Evolutionary conservation across 225 moss, liverwort and hornwort genomes (phyloP), one percentile per base, ranked within the genome.

Genomic region (Asterella californica): DNA sequence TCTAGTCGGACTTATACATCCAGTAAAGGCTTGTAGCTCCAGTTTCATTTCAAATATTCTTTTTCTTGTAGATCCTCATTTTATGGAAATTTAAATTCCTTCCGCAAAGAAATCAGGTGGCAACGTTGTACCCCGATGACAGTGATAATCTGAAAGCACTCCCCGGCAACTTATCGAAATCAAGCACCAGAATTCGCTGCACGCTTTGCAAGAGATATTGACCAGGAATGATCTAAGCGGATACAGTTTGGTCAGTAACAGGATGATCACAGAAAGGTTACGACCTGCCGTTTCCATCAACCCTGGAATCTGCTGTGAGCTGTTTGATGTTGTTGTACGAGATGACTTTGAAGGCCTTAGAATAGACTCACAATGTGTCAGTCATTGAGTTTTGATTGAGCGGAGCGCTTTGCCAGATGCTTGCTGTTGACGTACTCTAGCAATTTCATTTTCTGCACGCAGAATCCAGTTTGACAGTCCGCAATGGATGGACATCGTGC

Each of bases 401-500:
- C 36, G 67, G 6, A 37, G 17, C 67, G 36, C 67, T 10, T 34
- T 37, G 67, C 36, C 17, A 45, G 48, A 48, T 11, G 10, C 36
- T 47, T 47, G 42, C 45, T 46, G 27, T 22, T 49, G 27, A n/a
- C 48, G 12, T 27, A 10, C 4, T 46, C 48, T 2, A 14, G 48
- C 47, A 48, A 72, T 49, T 72, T 72, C 47, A 46, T 5, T 72
- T 47, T 49, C 6, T 19, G 15, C 32, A n/a, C 38, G 76, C 76
- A 77, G 76, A 37, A 45, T 77, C 24, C 61, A 46, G 63, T 42
- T 42, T 3, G 59, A 62, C 63, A 77, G 46, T 77, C 76, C 60
- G 25, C 14, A 10, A 2, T 45, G n/a, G 21, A 36, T 47, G 63
- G 76, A 77, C 61, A 38, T 62, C 8, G 61, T 29, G 22, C 18